Percentiles rank a stretch among this genome's conserved stretches.
Conservation (phyloP, 495 filamentous ascomycete genomes). For the Penicillium psychrofluorescens region DNA sequence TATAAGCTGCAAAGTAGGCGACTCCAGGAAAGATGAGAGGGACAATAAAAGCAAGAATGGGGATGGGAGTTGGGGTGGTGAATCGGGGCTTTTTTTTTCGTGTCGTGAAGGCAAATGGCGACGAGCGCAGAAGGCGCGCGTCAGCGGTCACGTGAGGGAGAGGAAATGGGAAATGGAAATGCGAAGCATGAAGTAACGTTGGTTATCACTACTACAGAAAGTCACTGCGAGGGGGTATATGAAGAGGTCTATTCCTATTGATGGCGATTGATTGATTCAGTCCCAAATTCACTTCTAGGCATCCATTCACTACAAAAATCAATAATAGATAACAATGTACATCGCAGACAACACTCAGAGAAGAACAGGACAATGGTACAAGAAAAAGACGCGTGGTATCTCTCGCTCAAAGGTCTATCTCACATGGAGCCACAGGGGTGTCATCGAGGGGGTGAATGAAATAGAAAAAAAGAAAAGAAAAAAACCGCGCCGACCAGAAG, state of each 20-base stretch:
- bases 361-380: slow-evolving; percentile 12
- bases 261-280: too few species aligned
- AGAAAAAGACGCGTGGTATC: slow-evolving; percentile 30
- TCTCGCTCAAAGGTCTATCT: slow-evolving; percentile 43
- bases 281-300: too few species aligned
- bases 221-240: too few species aligned
- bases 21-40: slow-evolving; percentile 1
- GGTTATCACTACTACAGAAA: too few species aligned
- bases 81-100: slow-evolving; percentile 10
- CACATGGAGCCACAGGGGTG: slow-evolving; percentile 25
- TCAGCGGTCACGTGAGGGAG: slow-evolving; percentile 29
- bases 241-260: too few species aligned
- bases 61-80: background rate
- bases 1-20: background rate
- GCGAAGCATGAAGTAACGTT: background rate
- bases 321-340: background rate
- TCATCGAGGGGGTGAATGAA: slow-evolving; percentile 16
- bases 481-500: slow-evolving; percentile 32
- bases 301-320: background rate
- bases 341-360: slow-evolving; percentile 2
- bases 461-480: slow-evolving; percentile 32
- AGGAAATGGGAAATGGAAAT: too few species aligned
- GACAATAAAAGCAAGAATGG: background rate
- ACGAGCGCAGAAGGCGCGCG: slow-evolving; percentile 34
- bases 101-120: slow-evolving; percentile 23